Conservation (phyloP, 2,329 filamentous ascomycete species). For the Neocucurbitaria cava region DNA sequence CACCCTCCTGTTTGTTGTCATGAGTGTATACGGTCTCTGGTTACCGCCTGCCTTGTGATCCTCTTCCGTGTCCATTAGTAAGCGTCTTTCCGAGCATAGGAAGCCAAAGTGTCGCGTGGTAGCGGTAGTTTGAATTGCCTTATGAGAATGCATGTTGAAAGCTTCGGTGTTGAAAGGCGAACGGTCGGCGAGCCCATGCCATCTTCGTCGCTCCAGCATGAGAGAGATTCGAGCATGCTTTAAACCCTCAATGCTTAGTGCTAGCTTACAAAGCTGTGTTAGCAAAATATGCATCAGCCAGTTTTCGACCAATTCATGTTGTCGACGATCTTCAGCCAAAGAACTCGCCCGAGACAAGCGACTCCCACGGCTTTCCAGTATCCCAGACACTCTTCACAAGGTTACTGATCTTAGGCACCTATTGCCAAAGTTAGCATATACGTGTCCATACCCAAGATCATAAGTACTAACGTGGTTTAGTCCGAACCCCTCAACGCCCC, state of each 20-base stretch:
- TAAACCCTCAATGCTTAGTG: neutral
- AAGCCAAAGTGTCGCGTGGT: too few species aligned
- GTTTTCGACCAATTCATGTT: neutral
- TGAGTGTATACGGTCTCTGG: too few species aligned
- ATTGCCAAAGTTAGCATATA: conserved; percentile 1
- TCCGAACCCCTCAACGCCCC: conserved; percentile 73
- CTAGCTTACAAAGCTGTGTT: neutral
- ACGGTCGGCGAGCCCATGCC: neutral
- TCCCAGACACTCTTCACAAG: conserved; percentile 75
- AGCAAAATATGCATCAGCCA: neutral
- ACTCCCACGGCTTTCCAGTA: conserved; percentile 72
- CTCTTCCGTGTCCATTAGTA: too few species aligned
- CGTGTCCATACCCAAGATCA: neutral
- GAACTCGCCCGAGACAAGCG: conserved; percentile 70
- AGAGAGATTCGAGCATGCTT: neutral
- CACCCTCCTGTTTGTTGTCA: too few species aligned
- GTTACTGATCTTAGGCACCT: conserved; percentile 66
- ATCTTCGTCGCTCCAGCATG: neutral
- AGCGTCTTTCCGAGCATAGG: too few species aligned
- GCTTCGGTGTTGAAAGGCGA: too few species aligned
- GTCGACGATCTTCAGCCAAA: conserved; percentile 57
- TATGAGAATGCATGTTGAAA: too few species aligned
- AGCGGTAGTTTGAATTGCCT: too few species aligned
- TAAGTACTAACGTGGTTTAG: conserved; percentile 71
- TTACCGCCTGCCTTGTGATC: too few species aligned